These are phyloP conservation scores for Gaultheria prostrata DNA, from an alignment of 148 eudicot genomes.

Conservation along the genomic window DNA sequence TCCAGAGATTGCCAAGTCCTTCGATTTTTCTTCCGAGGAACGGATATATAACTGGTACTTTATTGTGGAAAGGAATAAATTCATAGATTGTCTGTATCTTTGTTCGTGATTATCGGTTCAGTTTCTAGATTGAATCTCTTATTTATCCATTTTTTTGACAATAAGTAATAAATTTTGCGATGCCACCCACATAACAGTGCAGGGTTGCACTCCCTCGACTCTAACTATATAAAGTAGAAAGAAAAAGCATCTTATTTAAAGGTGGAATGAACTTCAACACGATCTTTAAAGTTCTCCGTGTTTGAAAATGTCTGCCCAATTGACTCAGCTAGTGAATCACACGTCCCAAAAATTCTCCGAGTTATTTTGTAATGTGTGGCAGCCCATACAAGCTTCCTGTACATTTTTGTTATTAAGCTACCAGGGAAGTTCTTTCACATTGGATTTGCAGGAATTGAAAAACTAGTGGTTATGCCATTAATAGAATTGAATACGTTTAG, in stretches of 20 bases:
- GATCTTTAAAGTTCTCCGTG: neutral
- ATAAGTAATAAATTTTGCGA: neutral
- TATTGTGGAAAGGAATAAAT: neutral
- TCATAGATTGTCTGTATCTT: no score
- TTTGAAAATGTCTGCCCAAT: neutral
- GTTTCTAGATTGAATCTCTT: no score
- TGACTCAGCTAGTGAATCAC: neutral
- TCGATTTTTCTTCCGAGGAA: constrained; percentile 83
- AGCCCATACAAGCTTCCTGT: neutral
- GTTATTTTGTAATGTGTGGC: neutral
- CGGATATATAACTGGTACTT: constrained; percentile 87
- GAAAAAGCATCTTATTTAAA: neutral
- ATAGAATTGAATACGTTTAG: neutral
- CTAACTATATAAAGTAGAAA: no score
- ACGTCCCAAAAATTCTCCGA: neutral
- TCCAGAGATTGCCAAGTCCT: constrained; percentile 67
- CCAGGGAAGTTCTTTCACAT: neutral
- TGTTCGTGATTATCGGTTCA: neutral
- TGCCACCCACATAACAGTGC: no score
- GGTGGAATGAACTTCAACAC: neutral
- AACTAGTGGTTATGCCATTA: neutral
- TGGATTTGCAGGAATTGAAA: neutral
- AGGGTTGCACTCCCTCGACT: no score
- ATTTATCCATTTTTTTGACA: no score
- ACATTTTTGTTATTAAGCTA: neutral